Evolutionary conservation across 768 basidiomycete genomes (phyloP).

Genomic region (Paxillus rubicundulus): DNA sequence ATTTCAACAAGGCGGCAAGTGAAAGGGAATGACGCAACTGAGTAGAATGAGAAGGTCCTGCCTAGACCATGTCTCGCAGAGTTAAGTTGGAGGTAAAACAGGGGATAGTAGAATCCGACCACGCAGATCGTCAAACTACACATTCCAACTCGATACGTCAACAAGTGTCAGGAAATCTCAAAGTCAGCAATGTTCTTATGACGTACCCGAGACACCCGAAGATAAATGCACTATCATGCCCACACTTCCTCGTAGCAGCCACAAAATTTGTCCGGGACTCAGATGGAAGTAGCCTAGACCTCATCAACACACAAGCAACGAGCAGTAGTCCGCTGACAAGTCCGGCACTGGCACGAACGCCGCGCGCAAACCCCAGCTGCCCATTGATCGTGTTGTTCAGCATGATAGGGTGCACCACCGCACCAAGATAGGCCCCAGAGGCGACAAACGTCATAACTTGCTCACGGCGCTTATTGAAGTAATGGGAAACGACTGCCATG

Average conservation of each 20-base stretch:
- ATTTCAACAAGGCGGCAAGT: neutral
- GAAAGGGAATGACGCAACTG: conserved; percentile 35
- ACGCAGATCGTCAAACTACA: conserved; percentile 32
- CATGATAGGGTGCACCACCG: conserved; percentile 60
- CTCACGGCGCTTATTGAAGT: conserved; percentile 47
- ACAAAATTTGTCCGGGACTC: conserved; percentile 23
- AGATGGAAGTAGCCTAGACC: conserved; percentile 38
- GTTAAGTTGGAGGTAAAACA: conserved; percentile 61
- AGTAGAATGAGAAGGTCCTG: conserved; percentile 54
- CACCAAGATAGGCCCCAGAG: conserved; percentile 58
- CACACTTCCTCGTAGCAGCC: conserved; percentile 19
- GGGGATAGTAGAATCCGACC: conserved; percentile 49
- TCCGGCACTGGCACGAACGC: conserved; percentile 41
- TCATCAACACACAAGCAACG: conserved; percentile 41
- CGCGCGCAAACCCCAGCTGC: conserved; percentile 43
- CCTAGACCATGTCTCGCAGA: conserved; percentile 47
- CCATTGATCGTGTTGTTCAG: conserved; percentile 49
- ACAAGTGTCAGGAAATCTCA: neutral
- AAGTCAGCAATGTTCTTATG: neutral
- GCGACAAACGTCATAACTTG: conserved; percentile 56
- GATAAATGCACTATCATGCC: conserved; percentile 24
- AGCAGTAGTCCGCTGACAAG: conserved; percentile 38
- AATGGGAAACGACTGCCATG: conserved; percentile 49
- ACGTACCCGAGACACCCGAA: conserved; percentile 28
- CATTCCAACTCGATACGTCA: neutral